Evolutionary conservation across 116 monocot genomes (phyloP).

Genomic region (Zostera marina): DNA sequence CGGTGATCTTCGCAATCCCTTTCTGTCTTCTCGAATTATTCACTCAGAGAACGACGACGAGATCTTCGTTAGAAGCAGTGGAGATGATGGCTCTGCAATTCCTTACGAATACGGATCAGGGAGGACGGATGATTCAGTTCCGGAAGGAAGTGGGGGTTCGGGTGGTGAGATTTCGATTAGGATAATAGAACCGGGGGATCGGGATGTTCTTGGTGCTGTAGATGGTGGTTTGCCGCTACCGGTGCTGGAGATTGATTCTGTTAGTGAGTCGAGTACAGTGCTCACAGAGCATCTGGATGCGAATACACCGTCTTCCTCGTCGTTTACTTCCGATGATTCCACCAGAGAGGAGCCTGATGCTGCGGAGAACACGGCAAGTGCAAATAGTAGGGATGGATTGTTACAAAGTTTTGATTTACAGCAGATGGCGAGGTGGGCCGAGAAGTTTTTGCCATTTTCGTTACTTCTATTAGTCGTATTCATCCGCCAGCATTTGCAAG

Average conservation of each 20-base stretch:
- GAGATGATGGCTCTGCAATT: background rate
- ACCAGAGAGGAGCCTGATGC: conserved; percentile 20
- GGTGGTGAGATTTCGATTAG: conserved; percentile 76
- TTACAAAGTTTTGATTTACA: conserved; percentile 91
- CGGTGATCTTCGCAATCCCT: conserved; percentile 29
- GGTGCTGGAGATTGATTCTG: conserved; percentile 2
- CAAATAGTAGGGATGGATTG: conserved; percentile 30
- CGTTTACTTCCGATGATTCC: conserved; percentile 1
- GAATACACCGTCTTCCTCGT: conserved; percentile 7
- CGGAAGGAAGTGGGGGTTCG: background rate
- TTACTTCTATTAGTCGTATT: conserved; percentile 82
- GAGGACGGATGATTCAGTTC: background rate
- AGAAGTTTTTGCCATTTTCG: conserved; percentile 89
- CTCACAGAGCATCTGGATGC: conserved; percentile 10
- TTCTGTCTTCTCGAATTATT: conserved; percentile 11
- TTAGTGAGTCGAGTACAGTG: conserved; percentile 9
- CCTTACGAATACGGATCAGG: conserved; percentile 4
- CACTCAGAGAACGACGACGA: conserved; percentile 12
- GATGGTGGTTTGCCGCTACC: conserved; percentile 5
- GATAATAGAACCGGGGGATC: conserved; percentile 57
- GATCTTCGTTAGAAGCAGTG: conserved; percentile 9
- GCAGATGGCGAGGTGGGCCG: conserved; percentile 79
- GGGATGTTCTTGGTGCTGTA: conserved; percentile 22
- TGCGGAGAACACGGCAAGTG: conserved; percentile 15
- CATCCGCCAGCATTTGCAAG: conserved; percentile 97